A percentile compares a stretch with the other conserved stretches of the same genome.
phyloP scores from a whole-genome alignment of 306 rosid species.

The Potentilla sterilis region DNA sequence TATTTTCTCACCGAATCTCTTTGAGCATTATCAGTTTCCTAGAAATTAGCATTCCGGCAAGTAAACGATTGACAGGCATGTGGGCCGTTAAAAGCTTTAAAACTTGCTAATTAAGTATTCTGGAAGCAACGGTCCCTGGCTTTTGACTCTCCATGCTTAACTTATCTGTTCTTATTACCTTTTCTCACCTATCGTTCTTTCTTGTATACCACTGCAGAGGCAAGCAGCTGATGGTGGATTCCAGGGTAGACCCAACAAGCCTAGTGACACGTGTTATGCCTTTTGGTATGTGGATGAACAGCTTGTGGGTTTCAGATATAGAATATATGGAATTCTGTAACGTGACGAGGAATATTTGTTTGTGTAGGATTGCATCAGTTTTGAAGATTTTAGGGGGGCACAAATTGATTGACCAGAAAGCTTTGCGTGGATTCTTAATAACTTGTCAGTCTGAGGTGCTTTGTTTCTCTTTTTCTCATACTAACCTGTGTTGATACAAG shows the following conservation, averaged over 20 bases:
- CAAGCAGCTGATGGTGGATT: constrained; percentile 85
- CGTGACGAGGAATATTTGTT: constrained; percentile 30
- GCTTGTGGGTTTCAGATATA: constrained; percentile 12
- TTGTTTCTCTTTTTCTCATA: constrained; percentile 14
- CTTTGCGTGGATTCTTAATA: constrained; percentile 59
- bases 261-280: constrained; percentile 86
- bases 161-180: background rate
- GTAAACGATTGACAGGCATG: background rate
- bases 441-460: constrained; percentile 79
- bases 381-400: constrained; percentile 70
- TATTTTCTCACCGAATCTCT: constrained; percentile 18
- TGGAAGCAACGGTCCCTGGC: constrained; percentile 19
- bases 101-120: constrained; percentile 1
- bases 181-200: constrained; percentile 15
- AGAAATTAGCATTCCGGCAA: constrained; percentile 14
- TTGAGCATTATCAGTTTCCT: background rate
- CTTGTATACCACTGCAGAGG: constrained; percentile 49
- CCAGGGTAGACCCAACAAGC: constrained; percentile 93
- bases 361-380: constrained; percentile 75
- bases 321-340: constrained; percentile 15
- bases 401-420: constrained; percentile 54
- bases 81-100: background rate
- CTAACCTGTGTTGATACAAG: background rate
- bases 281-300: constrained; percentile 61
- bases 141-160: constrained; percentile 1